A percentile compares a stretch with the other conserved stretches of the same genome.
These are phyloP conservation scores for Thraustochytrium striatum DNA, from an alignment of 352 stramenopile species.

Conservation along the genomic window DNA sequence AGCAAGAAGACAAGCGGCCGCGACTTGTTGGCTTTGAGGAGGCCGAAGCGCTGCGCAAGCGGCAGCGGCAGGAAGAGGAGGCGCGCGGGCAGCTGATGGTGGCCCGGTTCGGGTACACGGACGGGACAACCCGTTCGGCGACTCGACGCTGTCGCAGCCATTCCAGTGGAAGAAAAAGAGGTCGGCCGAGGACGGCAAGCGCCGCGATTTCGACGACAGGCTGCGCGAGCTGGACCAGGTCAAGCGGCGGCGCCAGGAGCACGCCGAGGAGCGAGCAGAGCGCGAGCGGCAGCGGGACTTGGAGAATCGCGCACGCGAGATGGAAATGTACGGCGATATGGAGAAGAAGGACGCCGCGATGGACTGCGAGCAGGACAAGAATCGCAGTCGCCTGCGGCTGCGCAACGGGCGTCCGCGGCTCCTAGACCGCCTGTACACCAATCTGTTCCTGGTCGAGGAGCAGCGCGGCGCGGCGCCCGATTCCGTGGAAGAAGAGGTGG, in stretches of 20 bases:
- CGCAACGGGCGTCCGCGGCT: constrained; percentile 86
- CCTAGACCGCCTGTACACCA: constrained; percentile 95
- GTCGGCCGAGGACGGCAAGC: constrained; percentile 59
- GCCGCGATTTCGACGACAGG: constrained; percentile 60
- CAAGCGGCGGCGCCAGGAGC: constrained; percentile 66
- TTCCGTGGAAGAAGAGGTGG: constrained; percentile 61
- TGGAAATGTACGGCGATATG: constrained; percentile 95
- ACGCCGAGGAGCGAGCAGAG: constrained; percentile 79
- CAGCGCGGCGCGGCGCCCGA: constrained; percentile 72
- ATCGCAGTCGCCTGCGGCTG: constrained; percentile 75
- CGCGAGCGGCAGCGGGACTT: constrained; percentile 90
- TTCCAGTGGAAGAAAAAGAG: constrained; percentile 98
- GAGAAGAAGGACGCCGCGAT: constrained; percentile 97
- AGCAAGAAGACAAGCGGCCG: neutral
- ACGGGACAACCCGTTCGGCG: constrained; percentile 96
- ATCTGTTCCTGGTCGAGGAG: constrained; percentile 89
- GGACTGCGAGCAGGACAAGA: constrained; percentile 84
- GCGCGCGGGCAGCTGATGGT: constrained; percentile 58
- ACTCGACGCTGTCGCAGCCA: constrained; percentile 90
- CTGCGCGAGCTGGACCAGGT: constrained; percentile 95
- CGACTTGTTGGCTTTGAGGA: neutral
- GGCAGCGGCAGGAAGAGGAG: neutral
- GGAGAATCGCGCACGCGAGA: constrained; percentile 87
- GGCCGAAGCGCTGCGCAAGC: neutral
- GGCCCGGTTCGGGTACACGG: constrained; percentile 88